Base-by-base conservation (phyloP, 2,329 filamentous ascomycete genomes). In the Metarhizium robertsii region DNA sequence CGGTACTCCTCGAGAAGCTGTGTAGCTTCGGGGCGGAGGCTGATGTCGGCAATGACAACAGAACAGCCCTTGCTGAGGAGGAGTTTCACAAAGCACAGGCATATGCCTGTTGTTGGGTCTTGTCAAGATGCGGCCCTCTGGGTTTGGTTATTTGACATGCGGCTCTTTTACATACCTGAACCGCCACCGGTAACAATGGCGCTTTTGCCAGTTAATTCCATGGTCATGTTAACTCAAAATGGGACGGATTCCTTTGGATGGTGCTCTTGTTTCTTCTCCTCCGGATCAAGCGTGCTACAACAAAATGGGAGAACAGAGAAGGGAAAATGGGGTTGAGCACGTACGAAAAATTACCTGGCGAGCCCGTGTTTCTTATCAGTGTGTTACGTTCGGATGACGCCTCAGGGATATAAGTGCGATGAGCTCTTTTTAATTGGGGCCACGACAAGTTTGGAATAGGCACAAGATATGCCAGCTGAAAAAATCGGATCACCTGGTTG, bases 21-120 rank as follows among this genome's bases (percentile, higher is more conserved):
- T 47, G 67, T 61, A n/a, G 71, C 68, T 55, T 71, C 69, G 14
- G 67, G 57, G 20, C 62, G 59, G 49, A 78, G 65, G 0, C 65
- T 57, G 0, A 78, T 58, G 59, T 79, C 76, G 43, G 71, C 76
- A 5, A 78, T 61, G 4, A 77, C 61, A 16, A 78, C 75, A 53
- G 74, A 76, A 64, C 75, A 77, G 42, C 66, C 65, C 29, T 65
- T 66, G 7, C 61, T 60, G 0, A 78, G 65, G 2, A 79, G 68
- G 0, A 77, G 66, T 20, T 69, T 60, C 4, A 74, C 73, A 47
- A 78, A 78, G 3, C 64, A 65, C 10, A 78, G 64, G 55, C 74
- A 75, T 57, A 77, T 77, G 6, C 72, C 71, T 73, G 4, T 11
- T 66, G 64, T 11, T 66, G 64, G 56, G 73, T 40, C 14, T 8